Evolutionary conservation across 805 yeast species (phyloP), one percentile per base, ranked within the genome.

Genomic region (Candida vartiovaarae): DNA sequence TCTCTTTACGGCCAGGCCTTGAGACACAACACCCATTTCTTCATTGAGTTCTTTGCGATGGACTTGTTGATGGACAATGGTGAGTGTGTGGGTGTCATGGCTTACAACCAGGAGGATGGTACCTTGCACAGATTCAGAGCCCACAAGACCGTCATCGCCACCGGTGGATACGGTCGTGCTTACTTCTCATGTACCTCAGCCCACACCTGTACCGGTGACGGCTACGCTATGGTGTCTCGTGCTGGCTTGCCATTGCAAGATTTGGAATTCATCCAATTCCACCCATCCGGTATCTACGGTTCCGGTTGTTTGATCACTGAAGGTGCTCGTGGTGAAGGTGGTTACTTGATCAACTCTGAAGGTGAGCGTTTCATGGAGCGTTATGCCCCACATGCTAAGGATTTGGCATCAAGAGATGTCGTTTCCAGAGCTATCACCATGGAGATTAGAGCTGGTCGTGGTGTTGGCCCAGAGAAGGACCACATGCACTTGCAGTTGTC

Each of bases 271-370:
- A 90, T 91, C 50, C 99, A 91, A 73, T 91, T 91, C 88, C 99
- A 91, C 70, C 99, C 99, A 44, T 89, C 98, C 26, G 99, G 99
- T 78, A 93, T 91, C 69, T 91, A 91, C 68, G 99, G 99, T 48
- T 88, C 98, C 34, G 99, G 99, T 53, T 93, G 98, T 76, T 74
- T 91, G 74, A 93, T 93, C 67, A 93, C 99, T 45, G 99, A 93
- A 72, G 99, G 99, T 74, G 95, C 97, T 55, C 85, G 99, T 76
- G 99, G 99, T 78, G 99, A 93, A 76, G 99, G 99, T 80, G 99
- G 99, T 53, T 93, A 79, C 78, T 75, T 91, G 66, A 76, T 91
- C 52, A 91, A 91, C 78, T 79, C 89, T 55, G 95, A 93, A 72
- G 99, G 99, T 77, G 99, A 91, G 75, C 83, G 99, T 70, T 91